Evolutionary conservation across 805 yeast genomes (phyloP).

Genomic region (Yamadazyma paraphyllophila): DNA sequence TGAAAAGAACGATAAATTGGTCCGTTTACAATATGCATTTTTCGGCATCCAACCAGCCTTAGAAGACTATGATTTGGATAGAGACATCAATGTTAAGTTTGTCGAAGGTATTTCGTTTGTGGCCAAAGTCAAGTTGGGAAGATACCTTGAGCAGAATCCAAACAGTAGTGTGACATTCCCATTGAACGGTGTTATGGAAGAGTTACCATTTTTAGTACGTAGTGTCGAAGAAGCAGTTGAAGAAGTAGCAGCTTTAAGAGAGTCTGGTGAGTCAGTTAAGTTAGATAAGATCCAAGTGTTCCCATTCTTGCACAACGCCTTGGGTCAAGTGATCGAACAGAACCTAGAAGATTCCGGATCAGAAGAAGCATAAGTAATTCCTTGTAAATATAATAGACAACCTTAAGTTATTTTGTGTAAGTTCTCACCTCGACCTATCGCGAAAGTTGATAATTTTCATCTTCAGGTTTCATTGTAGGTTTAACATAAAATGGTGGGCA

Average conservation of each 20-base stretch:
- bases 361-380: not conserved
- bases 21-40: constrained; percentile 75
- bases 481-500: constrained; percentile 32
- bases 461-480: not conserved
- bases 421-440: constrained; percentile 1
- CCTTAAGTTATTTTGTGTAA: constrained; percentile 1
- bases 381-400: constrained; percentile 7
- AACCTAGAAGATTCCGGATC: not conserved
- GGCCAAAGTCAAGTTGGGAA: constrained; percentile 63
- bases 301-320: constrained; percentile 35
- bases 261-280: constrained; percentile 24
- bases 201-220: constrained; percentile 39
- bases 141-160: constrained; percentile 25
- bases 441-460: not conserved
- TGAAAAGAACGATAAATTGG: constrained; percentile 65
- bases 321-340: constrained; percentile 10
- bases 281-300: constrained; percentile 41
- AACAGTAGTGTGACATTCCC: constrained; percentile 24
- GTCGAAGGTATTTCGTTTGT: constrained; percentile 69
- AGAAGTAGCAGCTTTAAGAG: constrained; percentile 50
- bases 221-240: constrained; percentile 40
- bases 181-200: constrained; percentile 40
- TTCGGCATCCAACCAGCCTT: constrained; percentile 79
- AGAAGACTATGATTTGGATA: constrained; percentile 52
- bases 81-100: constrained; percentile 46